Conservation (phyloP, 169 alveolate species). For the Plasmodium malariae region DNA sequence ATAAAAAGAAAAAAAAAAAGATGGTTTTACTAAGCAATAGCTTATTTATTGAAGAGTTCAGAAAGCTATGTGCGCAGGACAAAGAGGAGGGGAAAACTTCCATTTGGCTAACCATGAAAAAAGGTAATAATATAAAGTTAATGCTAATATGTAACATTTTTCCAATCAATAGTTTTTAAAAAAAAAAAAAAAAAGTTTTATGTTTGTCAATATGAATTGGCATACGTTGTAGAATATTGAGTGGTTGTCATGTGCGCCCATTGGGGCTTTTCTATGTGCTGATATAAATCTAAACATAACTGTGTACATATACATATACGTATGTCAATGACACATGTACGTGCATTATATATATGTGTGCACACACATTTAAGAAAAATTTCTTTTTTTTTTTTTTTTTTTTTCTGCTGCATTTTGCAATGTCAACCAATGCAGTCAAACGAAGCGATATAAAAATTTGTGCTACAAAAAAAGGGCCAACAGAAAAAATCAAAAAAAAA, state of each 20-base stretch:
- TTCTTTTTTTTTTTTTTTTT: background rate
- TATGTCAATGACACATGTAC: too few relatives aligned
- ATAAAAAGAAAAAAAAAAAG: background rate
- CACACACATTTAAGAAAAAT: background rate
- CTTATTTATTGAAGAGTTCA: constrained; percentile 78
- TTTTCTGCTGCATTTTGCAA: too few relatives aligned
- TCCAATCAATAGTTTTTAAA: too few relatives aligned
- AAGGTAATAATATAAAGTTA: constrained; percentile 72
- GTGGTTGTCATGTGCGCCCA: too few relatives aligned
- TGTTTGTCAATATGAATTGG: too few relatives aligned
- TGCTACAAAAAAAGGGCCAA: background rate
- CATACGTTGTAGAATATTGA: too few relatives aligned
- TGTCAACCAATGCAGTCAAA: constrained; percentile 35
- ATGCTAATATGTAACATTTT: too few relatives aligned
- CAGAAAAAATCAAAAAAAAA: constrained; percentile 47
- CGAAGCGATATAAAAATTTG: constrained; percentile 23
- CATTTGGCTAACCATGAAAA: constrained; percentile 84
- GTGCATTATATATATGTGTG: too few relatives aligned
- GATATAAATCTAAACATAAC: too few relatives aligned
- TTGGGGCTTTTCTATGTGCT: too few relatives aligned
- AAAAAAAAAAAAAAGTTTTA: background rate
- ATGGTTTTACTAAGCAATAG: constrained; percentile 83
- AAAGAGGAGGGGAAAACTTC: constrained; percentile 78
- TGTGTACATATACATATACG: too few relatives aligned
- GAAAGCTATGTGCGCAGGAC: constrained; percentile 77